phyloP scores from a whole-genome alignment of 202 grass and related monocot species.

The Dendrocalamus latiflorus region DNA sequence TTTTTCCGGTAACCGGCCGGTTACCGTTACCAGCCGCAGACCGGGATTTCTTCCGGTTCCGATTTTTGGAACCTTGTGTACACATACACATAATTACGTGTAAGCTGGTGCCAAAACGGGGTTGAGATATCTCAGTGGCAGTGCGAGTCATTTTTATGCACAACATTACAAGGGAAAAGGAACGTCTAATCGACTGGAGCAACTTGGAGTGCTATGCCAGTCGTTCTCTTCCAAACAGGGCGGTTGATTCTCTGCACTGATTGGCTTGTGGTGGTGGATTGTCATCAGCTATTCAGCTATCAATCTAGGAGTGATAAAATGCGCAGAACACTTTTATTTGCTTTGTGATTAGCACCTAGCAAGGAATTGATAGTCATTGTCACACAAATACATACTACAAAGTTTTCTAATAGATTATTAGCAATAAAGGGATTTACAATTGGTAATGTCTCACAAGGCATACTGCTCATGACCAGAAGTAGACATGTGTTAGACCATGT shows the following conservation, averaged over 20 bases:
- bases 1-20: too few species aligned
- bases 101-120: not conserved
- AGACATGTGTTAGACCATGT: too few species aligned
- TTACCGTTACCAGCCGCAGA: too few species aligned
- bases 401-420: not conserved
- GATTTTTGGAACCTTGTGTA: not conserved
- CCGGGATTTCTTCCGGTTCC: too few species aligned
- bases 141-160: constrained; percentile 25
- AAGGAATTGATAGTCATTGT: too few species aligned
- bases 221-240: not conserved
- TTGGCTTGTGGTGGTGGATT: constrained; percentile 1
- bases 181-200: not conserved
- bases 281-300: not conserved
- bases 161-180: not conserved
- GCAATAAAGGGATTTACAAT: not conserved
- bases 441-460: not conserved
- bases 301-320: not conserved
- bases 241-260: not conserved
- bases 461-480: too few species aligned
- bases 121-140: not conserved
- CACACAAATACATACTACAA: not conserved
- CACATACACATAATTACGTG: constrained; percentile 1
- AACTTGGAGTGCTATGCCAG: not conserved
- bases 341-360: too few species aligned
- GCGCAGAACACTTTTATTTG: too few species aligned